These are phyloP conservation scores for Talaromyces sp. DNA, from an alignment of 2,329 filamentous ascomycete genomes.

Conservation along the genomic window DNA sequence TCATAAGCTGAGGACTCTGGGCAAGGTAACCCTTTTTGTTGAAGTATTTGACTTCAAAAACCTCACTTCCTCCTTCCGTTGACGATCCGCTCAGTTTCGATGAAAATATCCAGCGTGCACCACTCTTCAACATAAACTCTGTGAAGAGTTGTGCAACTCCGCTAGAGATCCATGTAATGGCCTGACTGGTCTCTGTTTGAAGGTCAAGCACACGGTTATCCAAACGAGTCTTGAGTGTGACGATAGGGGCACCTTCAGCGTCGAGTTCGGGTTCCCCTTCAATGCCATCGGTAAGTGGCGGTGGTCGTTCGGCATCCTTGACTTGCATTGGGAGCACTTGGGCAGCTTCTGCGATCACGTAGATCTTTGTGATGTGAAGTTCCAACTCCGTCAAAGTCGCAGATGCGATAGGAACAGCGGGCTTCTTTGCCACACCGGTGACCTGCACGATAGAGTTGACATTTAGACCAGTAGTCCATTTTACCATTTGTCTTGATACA, in stretches of 20 bases:
- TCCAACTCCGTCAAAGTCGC: conserved; percentile 74
- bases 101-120: conserved; percentile 80
- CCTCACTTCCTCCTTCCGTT: conserved; percentile 87
- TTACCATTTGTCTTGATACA: conserved; percentile 85
- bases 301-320: conserved; percentile 48
- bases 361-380: conserved; percentile 83
- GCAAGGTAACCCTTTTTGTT: conserved; percentile 68
- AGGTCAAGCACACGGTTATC: conserved; percentile 93
- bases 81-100: conserved; percentile 85
- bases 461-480: conserved; percentile 71
- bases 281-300: conserved; percentile 33
- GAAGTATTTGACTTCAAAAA: conserved; percentile 89
- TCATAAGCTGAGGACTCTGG: conserved; percentile 62
- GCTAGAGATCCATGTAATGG: conserved; percentile 68
- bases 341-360: conserved; percentile 63
- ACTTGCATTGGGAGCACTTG: conserved; percentile 57
- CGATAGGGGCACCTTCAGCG: conserved; percentile 58
- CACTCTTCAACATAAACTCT: conserved; percentile 68
- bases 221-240: conserved; percentile 76
- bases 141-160: conserved; percentile 66
- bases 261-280: conserved; percentile 48
- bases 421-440: conserved; percentile 74
- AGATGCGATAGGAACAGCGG: conserved; percentile 82
- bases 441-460: conserved; percentile 77
- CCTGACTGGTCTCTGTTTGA: conserved; percentile 83